Base-by-base conservation (phyloP, 495 filamentous ascomycete genomes). In the Aspergillus cavernicola region DNA sequence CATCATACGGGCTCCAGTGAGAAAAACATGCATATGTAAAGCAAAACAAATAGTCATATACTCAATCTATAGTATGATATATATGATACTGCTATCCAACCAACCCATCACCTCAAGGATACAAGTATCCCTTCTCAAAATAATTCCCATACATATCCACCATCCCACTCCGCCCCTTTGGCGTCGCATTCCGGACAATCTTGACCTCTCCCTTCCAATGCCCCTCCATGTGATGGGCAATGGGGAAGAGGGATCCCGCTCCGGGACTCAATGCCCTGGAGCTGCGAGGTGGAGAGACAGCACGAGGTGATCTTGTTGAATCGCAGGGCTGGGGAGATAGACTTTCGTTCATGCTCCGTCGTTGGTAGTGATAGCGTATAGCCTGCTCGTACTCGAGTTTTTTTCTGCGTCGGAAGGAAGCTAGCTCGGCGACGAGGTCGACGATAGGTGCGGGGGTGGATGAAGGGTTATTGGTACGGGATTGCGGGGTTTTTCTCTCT, bases 121-220 rank as follows among this genome's bases (percentile, higher is more conserved):
- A 80, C 10, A 80, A 53, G 51, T 77, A 77, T 3, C 74, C 76
- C 59, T 77, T 78, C 61, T 78, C 77, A 49, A 77, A 80, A 55
- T 73, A 72, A 63, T 80, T 80, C 6, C 77, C 77, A 64, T 78
- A 80, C 63, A 76, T 75, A 62, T 80, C 76, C 22, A 77, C 70
- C 51, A 67, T 62, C 15, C 73, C 75, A 44, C 61, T 76, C 18
- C 69, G 67, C 4, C 65, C 68, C 51, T 74, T 73, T 1, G 71
- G 68, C 28, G 66, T 63, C 11, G 74, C 60, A 55, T 76, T 75
- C 20, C 74, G 59, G 15, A 80, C 66, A 46, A 81, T 58, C 56
- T 79, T 78, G 7, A 81, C 68, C 39, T 81, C 77, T n/a, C 78
- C 78, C 15, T 74, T 76, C 78, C 78, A 81, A 53, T 79, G 66